Base-by-base conservation (phyloP, 1,139 yeast genomes). In the Pneumocystis murina region DNA sequence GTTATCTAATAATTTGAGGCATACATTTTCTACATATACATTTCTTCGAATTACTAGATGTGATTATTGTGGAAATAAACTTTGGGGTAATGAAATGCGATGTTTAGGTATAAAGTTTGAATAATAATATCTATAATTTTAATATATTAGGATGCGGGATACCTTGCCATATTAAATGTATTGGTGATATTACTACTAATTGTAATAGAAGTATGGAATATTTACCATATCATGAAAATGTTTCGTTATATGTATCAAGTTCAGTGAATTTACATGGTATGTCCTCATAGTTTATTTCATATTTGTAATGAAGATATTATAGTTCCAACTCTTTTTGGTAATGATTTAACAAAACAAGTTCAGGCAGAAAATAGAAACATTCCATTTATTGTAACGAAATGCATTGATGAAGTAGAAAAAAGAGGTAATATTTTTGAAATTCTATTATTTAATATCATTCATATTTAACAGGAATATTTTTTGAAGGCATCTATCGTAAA, bases 401-500 rank as follows among this genome's bases (percentile, higher is more conserved):
- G 97, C 75, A 75, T 90, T n/a, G 76, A 78, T 54, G 95, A 86
- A 70, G 89, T 92, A 62, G 96, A 91, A 74, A 72, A 73, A 59
- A 77, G 90, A 67, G 91, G 95, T 10, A 20, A 8, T 3, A 12
- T 20, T 58, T 30, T 38, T 20, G 17, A 17, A 7, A 8, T 12
- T 3, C n/a, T 20, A 24, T 24, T 48, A 16, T 14, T 14, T 48
- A 48, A 4, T 24, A 12, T 40, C 24, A 14, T 40, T 58, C 28
- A 38, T 38, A 12, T 58, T 38, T 38, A 20, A 38, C 30, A 58
- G 60, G 60, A 28, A 72, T 87, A 69, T 83, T 79, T 61, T 76
- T 79, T 58, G 97, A 91, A 74, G 98, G 98, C 5, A 81, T 92
- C 57, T 92, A 92, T 75, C 80, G 98, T 70, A 86, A 91, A 68